These are phyloP conservation scores for Spongispora temasekensis DNA, from an alignment of 1,284 basidiomycete genomes.

Conservation along the genomic window DNA sequence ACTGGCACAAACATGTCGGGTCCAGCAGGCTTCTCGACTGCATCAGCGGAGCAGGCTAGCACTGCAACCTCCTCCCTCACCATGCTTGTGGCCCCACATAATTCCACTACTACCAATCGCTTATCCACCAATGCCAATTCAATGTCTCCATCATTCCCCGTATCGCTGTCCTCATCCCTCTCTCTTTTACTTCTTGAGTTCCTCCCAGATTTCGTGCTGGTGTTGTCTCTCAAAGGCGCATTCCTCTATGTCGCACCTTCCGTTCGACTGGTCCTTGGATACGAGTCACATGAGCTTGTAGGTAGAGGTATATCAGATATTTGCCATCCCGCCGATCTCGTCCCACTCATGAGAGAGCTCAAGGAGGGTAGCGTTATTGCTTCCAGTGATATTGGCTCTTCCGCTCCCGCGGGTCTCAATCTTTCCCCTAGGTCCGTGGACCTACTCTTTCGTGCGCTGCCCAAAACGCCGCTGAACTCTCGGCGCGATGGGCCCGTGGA, in stretches of 20 bases:
- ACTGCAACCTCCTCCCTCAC: slow-evolving; percentile 22
- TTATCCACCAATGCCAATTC: slow-evolving; percentile 3
- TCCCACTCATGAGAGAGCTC: slow-evolving; percentile 89
- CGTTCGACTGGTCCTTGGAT: slow-evolving; percentile 76
- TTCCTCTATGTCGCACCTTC: slow-evolving; percentile 91
- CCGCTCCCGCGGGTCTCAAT: slow-evolving; percentile 6
- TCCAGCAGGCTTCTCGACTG: slow-evolving; percentile 17
- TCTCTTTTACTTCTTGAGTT: slow-evolving; percentile 71
- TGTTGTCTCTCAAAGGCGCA: slow-evolving; percentile 90
- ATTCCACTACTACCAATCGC: slow-evolving; percentile 18
- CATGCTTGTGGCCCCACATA: slow-evolving; percentile 14
- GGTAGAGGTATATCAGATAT: slow-evolving; percentile 77
- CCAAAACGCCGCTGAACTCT: slow-evolving; percentile 41
- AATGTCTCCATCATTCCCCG: slow-evolving; percentile 38
- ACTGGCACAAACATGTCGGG: slow-evolving; percentile 33
- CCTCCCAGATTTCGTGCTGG: slow-evolving; percentile 81
- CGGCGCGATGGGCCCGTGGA: background rate
- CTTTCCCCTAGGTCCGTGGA: slow-evolving; percentile 53
- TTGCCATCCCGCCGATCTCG: slow-evolving; percentile 87
- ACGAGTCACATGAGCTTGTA: slow-evolving; percentile 79
- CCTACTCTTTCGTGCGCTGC: slow-evolving; percentile 74
- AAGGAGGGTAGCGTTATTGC: slow-evolving; percentile 70
- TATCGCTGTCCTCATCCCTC: slow-evolving; percentile 37
- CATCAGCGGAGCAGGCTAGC: slow-evolving; percentile 14
- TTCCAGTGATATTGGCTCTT: slow-evolving; percentile 18